Percentiles rank a stretch among this genome's conserved stretches.
Evolutionary conservation across 2,329 filamentous ascomycete species (phyloP).

Genomic region (Ceratocystis lukuohia): DNA sequence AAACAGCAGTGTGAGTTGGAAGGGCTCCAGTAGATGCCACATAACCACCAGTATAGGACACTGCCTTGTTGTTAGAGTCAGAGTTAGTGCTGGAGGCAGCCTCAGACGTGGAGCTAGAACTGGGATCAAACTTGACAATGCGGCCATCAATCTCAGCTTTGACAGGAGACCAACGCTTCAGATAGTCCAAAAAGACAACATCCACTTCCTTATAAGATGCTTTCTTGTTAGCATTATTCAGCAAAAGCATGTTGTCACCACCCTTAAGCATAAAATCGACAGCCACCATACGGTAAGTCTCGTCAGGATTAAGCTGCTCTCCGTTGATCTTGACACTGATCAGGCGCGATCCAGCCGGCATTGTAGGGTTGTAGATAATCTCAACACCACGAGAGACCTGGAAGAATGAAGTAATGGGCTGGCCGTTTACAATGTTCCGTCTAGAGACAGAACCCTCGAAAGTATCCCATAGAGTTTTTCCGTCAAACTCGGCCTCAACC

Average conservation of each 20-base stretch:
- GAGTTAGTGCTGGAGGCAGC: neutral
- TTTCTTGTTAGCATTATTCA: conserved; percentile 22
- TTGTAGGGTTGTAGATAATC: conserved; percentile 43
- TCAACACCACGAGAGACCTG: conserved; percentile 44
- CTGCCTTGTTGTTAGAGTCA: neutral
- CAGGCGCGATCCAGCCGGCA: conserved; percentile 36
- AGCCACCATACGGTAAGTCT: conserved; percentile 45
- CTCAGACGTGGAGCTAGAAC: neutral
- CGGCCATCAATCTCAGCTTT: conserved; percentile 36
- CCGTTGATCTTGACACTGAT: conserved; percentile 39
- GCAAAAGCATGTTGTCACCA: conserved; percentile 48
- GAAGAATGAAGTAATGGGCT: conserved; percentile 43
- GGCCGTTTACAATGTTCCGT: conserved; percentile 41
- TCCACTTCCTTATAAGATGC: conserved; percentile 40
- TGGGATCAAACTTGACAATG: conserved; percentile 24
- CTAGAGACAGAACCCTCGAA: conserved; percentile 45
- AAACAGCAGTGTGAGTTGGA: neutral
- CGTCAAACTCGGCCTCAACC: conserved; percentile 42
- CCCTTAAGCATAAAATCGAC: conserved; percentile 49
- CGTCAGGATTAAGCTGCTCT: conserved; percentile 30
- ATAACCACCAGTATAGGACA: neutral
- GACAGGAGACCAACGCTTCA: conserved; percentile 36
- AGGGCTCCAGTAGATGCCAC: neutral
- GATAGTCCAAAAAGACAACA: conserved; percentile 39
- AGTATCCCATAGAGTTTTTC: conserved; percentile 41